Percentiles rank a stretch among this genome's conserved stretches.
Evolutionary conservation across 2,329 filamentous ascomycete genomes (phyloP).

Genomic region (Hypoxylon sp.): DNA sequence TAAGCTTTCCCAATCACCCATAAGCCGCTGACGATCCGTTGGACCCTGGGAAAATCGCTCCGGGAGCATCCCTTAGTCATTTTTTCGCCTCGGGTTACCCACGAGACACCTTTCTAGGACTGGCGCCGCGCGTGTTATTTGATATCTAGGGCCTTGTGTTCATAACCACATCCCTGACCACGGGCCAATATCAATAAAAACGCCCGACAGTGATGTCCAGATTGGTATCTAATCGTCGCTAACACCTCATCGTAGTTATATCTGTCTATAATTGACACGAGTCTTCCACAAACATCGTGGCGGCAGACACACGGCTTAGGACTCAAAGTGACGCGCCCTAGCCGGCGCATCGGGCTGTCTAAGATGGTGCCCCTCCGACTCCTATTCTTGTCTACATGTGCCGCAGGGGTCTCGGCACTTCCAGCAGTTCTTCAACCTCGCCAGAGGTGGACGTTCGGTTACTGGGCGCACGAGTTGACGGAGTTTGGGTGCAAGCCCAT

Average conservation of each 20-base stretch:
- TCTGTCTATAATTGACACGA: slow-evolving; percentile 15
- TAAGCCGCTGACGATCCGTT: slow-evolving; percentile 40
- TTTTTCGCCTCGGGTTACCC: slow-evolving; percentile 18
- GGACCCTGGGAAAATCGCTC: slow-evolving; percentile 35
- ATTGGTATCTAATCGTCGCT: slow-evolving; percentile 14
- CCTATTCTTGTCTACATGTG: slow-evolving; percentile 23
- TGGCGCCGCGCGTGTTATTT: slow-evolving; percentile 28
- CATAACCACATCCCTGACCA: slow-evolving; percentile 12
- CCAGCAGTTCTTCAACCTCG: slow-evolving; percentile 38
- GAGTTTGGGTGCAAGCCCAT: slow-evolving; percentile 50
- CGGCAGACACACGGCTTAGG: slow-evolving; percentile 6
- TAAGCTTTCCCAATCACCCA: slow-evolving; percentile 30
- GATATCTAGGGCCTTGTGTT: slow-evolving; percentile 14
- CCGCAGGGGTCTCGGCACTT: slow-evolving; percentile 31
- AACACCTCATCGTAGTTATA: slow-evolving; percentile 24
- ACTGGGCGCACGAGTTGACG: slow-evolving; percentile 48
- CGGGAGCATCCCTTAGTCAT: slow-evolving; percentile 32
- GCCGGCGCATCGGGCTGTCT: slow-evolving; percentile 7
- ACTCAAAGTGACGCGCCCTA: background rate
- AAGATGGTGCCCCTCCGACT: slow-evolving; percentile 25
- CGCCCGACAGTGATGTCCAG: slow-evolving; percentile 25
- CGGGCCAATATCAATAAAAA: slow-evolving; percentile 16
- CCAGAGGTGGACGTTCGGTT: slow-evolving; percentile 49
- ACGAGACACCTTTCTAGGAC: slow-evolving; percentile 25
- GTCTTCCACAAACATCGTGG: background rate